Conservation (phyloP, 139 green algal genomes). For the Parachlorella kessleri region DNA sequence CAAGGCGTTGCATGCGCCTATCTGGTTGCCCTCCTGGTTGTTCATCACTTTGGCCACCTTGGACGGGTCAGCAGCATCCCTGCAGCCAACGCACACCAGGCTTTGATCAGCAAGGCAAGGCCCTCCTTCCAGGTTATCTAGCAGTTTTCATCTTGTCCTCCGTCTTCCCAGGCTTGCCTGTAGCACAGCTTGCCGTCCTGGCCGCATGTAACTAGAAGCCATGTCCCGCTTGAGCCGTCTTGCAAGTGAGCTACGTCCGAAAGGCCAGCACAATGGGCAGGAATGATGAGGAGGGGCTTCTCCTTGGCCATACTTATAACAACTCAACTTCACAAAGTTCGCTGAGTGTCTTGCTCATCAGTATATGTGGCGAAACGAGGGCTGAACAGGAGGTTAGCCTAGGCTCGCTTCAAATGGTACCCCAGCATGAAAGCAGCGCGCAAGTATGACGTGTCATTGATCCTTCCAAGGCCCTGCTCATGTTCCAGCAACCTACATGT, state of each 20-base stretch:
- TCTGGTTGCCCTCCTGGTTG: neutral
- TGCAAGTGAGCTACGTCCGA: constrained; percentile 36
- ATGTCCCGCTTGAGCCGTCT: neutral
- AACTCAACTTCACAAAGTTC: neutral
- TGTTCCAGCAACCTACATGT: no score
- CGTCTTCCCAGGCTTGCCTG: neutral
- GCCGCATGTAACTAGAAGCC: constrained; percentile 36
- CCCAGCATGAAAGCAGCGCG: neutral
- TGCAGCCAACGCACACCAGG: neutral
- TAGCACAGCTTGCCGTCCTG: constrained; percentile 41
- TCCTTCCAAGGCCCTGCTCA: no score
- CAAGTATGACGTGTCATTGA: no score
- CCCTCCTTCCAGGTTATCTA: neutral
- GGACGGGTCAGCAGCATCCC: constrained; percentile 1
- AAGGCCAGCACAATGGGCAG: constrained; percentile 22
- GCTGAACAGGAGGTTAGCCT: neutral
- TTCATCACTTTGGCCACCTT: constrained; percentile 34
- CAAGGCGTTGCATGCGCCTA: constrained; percentile 27
- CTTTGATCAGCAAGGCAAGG: neutral
- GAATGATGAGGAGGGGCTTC: constrained; percentile 15
- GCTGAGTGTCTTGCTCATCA: neutral
- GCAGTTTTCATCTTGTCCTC: neutral
- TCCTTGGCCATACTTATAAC: constrained; percentile 5
- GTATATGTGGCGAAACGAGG: neutral
- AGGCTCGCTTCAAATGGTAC: neutral